Base-by-base conservation (phyloP, 345 rosid genomes). In the Garcia nutans region DNA sequence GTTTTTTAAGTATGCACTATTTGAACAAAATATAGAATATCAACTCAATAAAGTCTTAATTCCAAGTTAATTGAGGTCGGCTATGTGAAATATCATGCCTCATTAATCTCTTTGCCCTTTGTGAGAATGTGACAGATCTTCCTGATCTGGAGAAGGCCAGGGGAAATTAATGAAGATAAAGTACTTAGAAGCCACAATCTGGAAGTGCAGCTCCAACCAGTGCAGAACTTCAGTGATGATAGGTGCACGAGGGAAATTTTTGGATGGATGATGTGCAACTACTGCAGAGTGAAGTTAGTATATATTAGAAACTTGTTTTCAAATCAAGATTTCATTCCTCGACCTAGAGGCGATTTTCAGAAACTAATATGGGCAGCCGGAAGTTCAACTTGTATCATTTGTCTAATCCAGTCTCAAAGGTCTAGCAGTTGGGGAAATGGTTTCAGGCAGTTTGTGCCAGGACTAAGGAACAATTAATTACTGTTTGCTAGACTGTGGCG, bases 131-230 rank as follows among this genome's bases (percentile, higher is more conserved):
- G 55, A 80, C 91, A 93, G 99, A 96, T 86, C 94, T 96, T 78
- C 99, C 98, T 23, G 99, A 96, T 83, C 79, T 96, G 89, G 99
- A 93, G 78, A 96, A 92, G 91, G 97, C 91, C 50, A 86, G 96
- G 87, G 88, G 87, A 78, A 86, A 31, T 71, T 74, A 58, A 54
- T 57, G 57, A 76, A 20, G 72, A 52, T 31, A 20, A n/a, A n/a
- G 59, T 26, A 57, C 59, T 6, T 33, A 17, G 50, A 41, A 31
- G 68, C n/a, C 24, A 23, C 23, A 22, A 22, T 61, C 22, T 63
- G 41, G 66, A 68, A 41, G 10, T n/a, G 41, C 7, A 23, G 54
- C 55, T 47, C 3, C 44, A 55, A 16, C 24, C 58, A 31, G 45
- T 61, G 16, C 62, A 10, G 16, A 42, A 73, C 26, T n/a, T 9